phyloP scores from a whole-genome alignment of 2,329 filamentous ascomycete genomes.

The Diaporthe australafricana region DNA sequence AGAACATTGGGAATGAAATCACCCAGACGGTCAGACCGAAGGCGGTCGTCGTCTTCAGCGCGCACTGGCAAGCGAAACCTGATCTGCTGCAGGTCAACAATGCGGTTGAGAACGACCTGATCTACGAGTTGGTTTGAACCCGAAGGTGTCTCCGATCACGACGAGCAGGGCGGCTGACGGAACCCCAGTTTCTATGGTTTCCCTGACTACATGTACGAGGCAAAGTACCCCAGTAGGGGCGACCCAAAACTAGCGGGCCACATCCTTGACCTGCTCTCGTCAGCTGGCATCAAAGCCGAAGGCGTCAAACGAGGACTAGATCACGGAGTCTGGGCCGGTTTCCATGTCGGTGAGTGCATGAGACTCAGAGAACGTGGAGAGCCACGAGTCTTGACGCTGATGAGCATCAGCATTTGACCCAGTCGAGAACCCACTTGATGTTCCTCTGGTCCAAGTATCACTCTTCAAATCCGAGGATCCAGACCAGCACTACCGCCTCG shows the following conservation, averaged over 20 bases:
- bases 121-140: conserved; percentile 67
- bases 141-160: too few species aligned
- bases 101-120: conserved; percentile 71
- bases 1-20: conserved; percentile 76
- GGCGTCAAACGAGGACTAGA: conserved; percentile 75
- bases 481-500: conserved; percentile 74
- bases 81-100: conserved; percentile 74
- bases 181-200: conserved; percentile 73
- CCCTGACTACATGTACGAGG: conserved; percentile 75
- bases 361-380: not conserved
- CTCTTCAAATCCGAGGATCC: conserved; percentile 75
- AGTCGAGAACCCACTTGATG: conserved; percentile 68
- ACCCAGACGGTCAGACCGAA: conserved; percentile 76
- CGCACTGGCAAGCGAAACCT: conserved; percentile 76
- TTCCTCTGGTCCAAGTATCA: conserved; percentile 80
- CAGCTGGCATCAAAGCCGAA: conserved; percentile 69
- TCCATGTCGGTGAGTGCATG: conserved; percentile 57
- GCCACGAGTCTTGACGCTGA: conserved; percentile 38
- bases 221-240: conserved; percentile 73
- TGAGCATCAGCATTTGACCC: conserved; percentile 65
- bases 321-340: conserved; percentile 80
- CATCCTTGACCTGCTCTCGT: conserved; percentile 65
- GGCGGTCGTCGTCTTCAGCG: conserved; percentile 81
- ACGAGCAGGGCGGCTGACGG: conserved; percentile 38
- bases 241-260: conserved; percentile 68